A percentile compares a stretch with the other conserved stretches of the same genome.
These are phyloP conservation scores for Jimgerdemannia lactiflua DNA, from an alignment of 192 early-diverging fungal species.

Conservation along the genomic window DNA sequence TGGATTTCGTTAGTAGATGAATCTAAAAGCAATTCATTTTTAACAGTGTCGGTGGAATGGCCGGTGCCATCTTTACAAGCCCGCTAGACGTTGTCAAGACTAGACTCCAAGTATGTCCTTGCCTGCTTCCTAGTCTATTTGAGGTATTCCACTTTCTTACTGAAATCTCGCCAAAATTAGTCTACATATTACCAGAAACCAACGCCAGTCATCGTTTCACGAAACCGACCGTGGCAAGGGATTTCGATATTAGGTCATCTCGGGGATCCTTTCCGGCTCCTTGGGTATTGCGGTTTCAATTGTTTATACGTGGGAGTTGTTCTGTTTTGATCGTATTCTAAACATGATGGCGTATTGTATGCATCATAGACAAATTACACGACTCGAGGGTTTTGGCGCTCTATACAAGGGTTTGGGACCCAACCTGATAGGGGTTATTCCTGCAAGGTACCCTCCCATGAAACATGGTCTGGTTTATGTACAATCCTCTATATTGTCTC, in stretches of 20 bases:
- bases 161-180: slow-evolving; percentile 11
- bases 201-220: neutral
- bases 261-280: slow-evolving; percentile 43
- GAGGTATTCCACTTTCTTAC: neutral
- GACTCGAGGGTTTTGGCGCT: slow-evolving; percentile 76
- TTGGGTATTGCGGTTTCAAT: slow-evolving; percentile 25
- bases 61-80: slow-evolving; percentile 84
- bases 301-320: no score
- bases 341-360: neutral
- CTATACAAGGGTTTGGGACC: slow-evolving; percentile 96
- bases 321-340: neutral
- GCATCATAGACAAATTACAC: slow-evolving; percentile 51
- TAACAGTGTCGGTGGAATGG: slow-evolving; percentile 63
- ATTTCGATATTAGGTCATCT: slow-evolving; percentile 43
- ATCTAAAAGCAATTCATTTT: no score
- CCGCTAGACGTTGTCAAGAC: slow-evolving; percentile 96
- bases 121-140: neutral
- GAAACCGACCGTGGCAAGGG: slow-evolving; percentile 11
- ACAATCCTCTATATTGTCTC: no score
- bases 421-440: slow-evolving; percentile 90
- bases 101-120: slow-evolving; percentile 72
- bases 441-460: slow-evolving; percentile 19
- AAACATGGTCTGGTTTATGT: no score
- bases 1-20: no score
- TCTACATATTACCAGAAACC: slow-evolving; percentile 31